Evolutionary conservation across 2,329 filamentous ascomycete genomes (phyloP).

Genomic region (Nannizziopsis barbatae): DNA sequence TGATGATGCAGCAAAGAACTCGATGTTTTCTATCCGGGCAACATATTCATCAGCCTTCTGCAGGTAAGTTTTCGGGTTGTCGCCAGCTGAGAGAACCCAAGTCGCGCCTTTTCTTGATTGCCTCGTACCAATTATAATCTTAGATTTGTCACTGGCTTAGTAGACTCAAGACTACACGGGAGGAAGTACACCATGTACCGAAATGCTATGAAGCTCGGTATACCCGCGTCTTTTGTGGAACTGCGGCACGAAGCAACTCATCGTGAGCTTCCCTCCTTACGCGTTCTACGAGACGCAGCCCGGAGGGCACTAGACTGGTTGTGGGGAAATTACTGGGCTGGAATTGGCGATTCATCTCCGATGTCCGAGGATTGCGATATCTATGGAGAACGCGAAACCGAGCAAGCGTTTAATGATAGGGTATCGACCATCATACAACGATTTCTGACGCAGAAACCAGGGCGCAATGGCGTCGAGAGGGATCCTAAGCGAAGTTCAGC

Average conservation of each 20-base stretch:
- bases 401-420: background rate
- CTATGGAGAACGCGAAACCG: background rate
- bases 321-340: slow-evolving; percentile 76
- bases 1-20: slow-evolving; percentile 32
- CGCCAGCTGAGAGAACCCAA: no score
- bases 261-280: slow-evolving; percentile 68
- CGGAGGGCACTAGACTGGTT: slow-evolving; percentile 68
- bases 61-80: slow-evolving; percentile 24
- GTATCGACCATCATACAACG: slow-evolving; percentile 7
- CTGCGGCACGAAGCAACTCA: slow-evolving; percentile 83
- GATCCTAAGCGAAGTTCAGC: background rate
- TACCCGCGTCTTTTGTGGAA: slow-evolving; percentile 66
- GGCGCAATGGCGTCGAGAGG: background rate
- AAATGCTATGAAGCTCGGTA: slow-evolving; percentile 31
- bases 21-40: slow-evolving; percentile 36
- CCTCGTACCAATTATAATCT: background rate
- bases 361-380: background rate
- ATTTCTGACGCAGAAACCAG: background rate
- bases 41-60: slow-evolving; percentile 38
- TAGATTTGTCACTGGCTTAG: slow-evolving; percentile 37
- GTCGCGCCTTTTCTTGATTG: background rate
- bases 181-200: slow-evolving; percentile 37
- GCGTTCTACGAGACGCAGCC: slow-evolving; percentile 59
- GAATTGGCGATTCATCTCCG: slow-evolving; percentile 29
- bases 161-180: slow-evolving; percentile 35